These are phyloP conservation scores for Omphalea diandra DNA, from an alignment of 441 rosid species.

Conservation along the genomic window DNA sequence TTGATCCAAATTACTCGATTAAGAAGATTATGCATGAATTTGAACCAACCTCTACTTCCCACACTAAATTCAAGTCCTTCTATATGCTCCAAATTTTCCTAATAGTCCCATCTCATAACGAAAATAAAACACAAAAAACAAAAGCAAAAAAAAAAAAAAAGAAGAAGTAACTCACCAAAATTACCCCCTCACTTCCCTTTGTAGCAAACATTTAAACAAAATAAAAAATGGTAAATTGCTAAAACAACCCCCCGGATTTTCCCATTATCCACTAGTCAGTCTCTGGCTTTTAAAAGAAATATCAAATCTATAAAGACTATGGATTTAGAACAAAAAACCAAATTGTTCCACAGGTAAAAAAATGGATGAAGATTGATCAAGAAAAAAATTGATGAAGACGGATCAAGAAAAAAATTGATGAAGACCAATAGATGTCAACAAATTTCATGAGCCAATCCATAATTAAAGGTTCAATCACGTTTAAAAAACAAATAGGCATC, in stretches of 20 bases:
- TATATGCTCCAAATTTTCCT: neutral
- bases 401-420: no score
- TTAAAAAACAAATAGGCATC: neutral
- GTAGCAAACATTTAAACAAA: neutral
- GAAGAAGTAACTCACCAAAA: neutral
- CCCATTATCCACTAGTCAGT: no score
- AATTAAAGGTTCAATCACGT: neutral
- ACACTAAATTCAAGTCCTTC: neutral
- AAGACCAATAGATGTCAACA: neutral
- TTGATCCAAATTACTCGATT: neutral
- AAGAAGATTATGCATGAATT: neutral
- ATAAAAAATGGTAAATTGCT: constrained; percentile 2
- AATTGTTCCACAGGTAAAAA: neutral
- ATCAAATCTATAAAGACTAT: neutral
- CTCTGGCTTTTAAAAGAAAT: no score
- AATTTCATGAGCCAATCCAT: neutral
- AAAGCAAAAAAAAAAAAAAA: neutral
- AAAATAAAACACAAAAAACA: neutral
- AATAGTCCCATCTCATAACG: neutral
- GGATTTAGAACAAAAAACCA: neutral
- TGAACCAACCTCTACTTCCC: neutral
- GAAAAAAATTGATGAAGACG: neutral
- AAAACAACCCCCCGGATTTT: no score
- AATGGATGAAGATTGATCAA: no score
- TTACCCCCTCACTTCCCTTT: neutral